Base-by-base conservation (phyloP, 805 yeast genomes). In the Pachysolen tannophilus region DNA sequence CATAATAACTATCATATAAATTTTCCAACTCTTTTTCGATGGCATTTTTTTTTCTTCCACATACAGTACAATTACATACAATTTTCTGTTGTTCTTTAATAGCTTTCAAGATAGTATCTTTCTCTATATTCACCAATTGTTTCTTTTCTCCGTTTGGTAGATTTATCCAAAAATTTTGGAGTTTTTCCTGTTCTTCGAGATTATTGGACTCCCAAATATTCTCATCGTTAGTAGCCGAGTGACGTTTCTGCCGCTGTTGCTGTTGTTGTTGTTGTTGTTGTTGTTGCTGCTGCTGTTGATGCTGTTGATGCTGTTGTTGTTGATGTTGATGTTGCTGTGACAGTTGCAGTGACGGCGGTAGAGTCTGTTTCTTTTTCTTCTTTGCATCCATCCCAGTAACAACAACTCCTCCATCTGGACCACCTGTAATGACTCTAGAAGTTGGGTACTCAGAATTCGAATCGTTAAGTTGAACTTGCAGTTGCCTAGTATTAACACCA, bases 1-100 rank as follows among this genome's bases (percentile, higher is more conserved):
- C 76, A 42, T 77, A 78, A 47, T 79, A 76, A 13, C 75, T 73
- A 42, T 80, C 80, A 50, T 82, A 85, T 6, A 84, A 69, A 37
- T 71, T 72, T 46, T 78, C 86, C 48, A 87, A 66, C 52, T 84
- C 94, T 45, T 74, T 77, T 49, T 82, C 92, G 43, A 85, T 71
- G 11, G 84, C 75, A 33, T 63, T 56, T 47, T 79, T 75, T 45
- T 82, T 78, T 30, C 83, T 70, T 2, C 88, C 90, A 59, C 96
- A 88, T 14, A 75, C 75, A 4, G 77, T 61, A 52, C 96, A 88
- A 39, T 74, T 68, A 53, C 95, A 87, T 19, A 56, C 53, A 18
- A 63, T 59, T 42, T 67, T 64, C 48, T 75, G 79, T 48, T 75
- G 76, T 40, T 69, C 75, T 41, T 69, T 72, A 53, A 85, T 72